Percentiles rank a stretch among this genome's conserved stretches.
These are phyloP conservation scores for Moesziomyces antarcticus DNA, from an alignment of 1,284 basidiomycete genomes.

Conservation along the genomic window DNA sequence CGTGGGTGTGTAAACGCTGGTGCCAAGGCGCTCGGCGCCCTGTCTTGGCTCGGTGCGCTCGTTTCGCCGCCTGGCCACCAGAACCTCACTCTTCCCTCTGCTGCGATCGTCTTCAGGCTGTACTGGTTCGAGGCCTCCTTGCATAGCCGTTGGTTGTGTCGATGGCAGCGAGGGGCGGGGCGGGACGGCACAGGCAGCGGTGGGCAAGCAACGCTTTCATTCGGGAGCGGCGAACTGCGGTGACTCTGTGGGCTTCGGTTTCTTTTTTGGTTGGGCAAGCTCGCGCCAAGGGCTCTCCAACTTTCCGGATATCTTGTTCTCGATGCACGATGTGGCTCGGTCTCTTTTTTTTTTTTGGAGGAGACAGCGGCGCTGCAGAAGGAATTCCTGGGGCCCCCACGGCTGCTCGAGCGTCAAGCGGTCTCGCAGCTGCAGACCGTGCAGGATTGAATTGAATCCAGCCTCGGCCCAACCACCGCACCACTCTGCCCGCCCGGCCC, in stretches of 20 bases:
- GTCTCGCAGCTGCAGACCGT: not conserved
- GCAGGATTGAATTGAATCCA: not conserved
- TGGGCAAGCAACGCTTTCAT: not conserved
- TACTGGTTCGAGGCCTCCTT: not conserved
- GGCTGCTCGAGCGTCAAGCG: not conserved
- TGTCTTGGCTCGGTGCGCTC: not conserved
- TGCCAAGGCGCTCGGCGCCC: not conserved
- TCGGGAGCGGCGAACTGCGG: too few relatives aligned
- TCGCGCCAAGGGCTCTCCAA: not conserved
- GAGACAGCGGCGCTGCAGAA: not conserved
- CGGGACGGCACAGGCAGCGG: too few relatives aligned
- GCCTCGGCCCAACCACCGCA: not conserved
- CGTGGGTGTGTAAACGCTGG: not conserved
- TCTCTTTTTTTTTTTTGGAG: not conserved
- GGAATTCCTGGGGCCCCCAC: not conserved
- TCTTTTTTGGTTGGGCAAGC: not conserved
- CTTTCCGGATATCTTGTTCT: not conserved
- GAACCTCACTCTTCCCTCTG: too few relatives aligned
- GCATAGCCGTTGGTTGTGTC: not conserved
- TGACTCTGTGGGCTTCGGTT: not conserved
- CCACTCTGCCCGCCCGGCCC: not conserved
- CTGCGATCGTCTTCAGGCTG: not conserved
- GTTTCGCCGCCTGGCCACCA: not conserved
- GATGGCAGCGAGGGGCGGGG: too few relatives aligned
- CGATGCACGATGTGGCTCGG: slow-evolving; percentile 1